phyloP scores from a whole-genome alignment of 176 grass and related monocot species.

The Coix lacrymajobi region DNA sequence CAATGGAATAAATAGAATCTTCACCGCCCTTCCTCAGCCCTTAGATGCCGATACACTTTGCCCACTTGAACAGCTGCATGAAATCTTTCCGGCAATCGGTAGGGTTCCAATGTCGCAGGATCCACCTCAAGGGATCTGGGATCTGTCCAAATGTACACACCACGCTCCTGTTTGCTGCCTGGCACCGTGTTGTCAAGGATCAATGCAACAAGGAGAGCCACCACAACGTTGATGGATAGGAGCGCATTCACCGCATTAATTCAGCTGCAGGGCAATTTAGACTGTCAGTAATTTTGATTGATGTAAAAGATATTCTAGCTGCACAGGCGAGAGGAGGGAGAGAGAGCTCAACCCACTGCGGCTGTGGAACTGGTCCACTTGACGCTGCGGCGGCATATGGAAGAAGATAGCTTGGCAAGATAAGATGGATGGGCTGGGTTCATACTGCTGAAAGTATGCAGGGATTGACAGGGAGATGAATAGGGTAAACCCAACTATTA shows the following conservation, averaged over 20 bases:
- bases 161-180: conserved; percentile 81
- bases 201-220: conserved; percentile 79
- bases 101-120: conserved; percentile 62
- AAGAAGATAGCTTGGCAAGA: conserved; percentile 88
- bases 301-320: background rate
- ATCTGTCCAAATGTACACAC: conserved; percentile 97
- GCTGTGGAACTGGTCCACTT: conserved; percentile 71
- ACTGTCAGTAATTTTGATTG: background rate
- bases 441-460: conserved; percentile 87
- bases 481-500: conserved; percentile 97
- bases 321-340: background rate
- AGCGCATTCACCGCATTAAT: conserved; percentile 83
- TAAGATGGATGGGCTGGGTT: conserved; percentile 68
- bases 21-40: background rate
- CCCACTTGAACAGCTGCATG: conserved; percentile 78
- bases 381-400: conserved; percentile 77
- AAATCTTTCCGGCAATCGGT: conserved; percentile 67
- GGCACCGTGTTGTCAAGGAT: conserved; percentile 91
- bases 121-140: conserved; percentile 60
- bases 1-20: conserved; percentile 41
- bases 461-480: conserved; percentile 91
- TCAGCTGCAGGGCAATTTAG: conserved; percentile 44
- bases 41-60: conserved; percentile 66
- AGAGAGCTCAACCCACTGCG: conserved; percentile 44
- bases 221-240: conserved; percentile 84